These are phyloP conservation scores for Ceratocystis lukuohia DNA, from an alignment of 2,329 filamentous ascomycete species.

Conservation along the genomic window DNA sequence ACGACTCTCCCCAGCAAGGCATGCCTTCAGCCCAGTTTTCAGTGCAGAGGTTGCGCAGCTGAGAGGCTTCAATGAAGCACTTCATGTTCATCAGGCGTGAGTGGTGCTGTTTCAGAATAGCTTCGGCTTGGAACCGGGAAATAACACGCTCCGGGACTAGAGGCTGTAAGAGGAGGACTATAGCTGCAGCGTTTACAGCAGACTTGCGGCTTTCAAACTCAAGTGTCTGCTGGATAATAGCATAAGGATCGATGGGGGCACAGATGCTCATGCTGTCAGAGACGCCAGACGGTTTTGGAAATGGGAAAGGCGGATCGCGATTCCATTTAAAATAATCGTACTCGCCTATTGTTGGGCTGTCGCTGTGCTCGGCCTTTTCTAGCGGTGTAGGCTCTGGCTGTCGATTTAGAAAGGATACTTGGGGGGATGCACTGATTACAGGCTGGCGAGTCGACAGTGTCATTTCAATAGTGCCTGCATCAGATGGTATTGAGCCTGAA, in stretches of 20 bases:
- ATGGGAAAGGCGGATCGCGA: constrained; percentile 42
- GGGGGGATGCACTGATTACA: constrained; percentile 3
- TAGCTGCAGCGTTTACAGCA: constrained; percentile 45
- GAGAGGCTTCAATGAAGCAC: constrained; percentile 46
- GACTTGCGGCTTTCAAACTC: constrained; percentile 44
- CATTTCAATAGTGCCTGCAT: constrained; percentile 12
- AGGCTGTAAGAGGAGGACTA: constrained; percentile 45
- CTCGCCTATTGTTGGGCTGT: constrained; percentile 26
- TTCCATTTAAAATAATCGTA: constrained; percentile 47
- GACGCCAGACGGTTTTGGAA: constrained; percentile 25
- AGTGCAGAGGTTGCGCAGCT: constrained; percentile 48
- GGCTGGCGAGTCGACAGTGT: constrained; percentile 13
- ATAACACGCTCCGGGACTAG: constrained; percentile 43
- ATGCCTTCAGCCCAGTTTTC: constrained; percentile 42
- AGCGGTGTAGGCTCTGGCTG: constrained; percentile 12
- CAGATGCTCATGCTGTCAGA: not conserved
- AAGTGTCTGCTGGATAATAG: constrained; percentile 40
- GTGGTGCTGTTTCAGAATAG: constrained; percentile 47
- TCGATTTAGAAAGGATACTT: constrained; percentile 1
- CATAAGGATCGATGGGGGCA: constrained; percentile 41
- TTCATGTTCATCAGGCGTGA: constrained; percentile 44
- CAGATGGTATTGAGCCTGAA: constrained; percentile 6
- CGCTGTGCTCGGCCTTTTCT: constrained; percentile 21
- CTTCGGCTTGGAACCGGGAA: constrained; percentile 40
- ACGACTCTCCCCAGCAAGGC: constrained; percentile 40